Evolutionary conservation across 78 protist species (phyloP).

Genomic region (Ministeria vibrans): DNA sequence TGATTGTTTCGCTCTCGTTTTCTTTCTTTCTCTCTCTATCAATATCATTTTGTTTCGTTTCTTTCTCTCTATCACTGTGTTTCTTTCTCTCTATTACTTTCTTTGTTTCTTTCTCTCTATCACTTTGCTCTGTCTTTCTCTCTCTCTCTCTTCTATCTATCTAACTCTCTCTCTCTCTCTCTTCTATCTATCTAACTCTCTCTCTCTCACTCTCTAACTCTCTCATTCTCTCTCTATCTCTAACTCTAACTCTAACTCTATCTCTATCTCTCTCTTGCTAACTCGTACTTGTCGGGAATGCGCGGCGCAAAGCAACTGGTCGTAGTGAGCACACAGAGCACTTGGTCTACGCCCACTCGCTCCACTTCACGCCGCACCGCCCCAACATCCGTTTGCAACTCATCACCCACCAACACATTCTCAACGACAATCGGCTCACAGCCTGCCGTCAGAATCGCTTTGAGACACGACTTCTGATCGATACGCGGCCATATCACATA

Average conservation of each 20-base stretch:
- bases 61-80: too few relatives aligned
- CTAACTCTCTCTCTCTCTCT: background rate
- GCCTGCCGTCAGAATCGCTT: slow-evolving; percentile 87
- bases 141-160: background rate
- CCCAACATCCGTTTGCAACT: slow-evolving; percentile 46
- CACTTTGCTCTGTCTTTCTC: too few relatives aligned
- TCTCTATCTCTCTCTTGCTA: too few relatives aligned
- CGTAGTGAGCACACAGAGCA: slow-evolving; percentile 85
- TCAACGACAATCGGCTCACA: background rate
- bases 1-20: background rate
- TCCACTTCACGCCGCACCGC: slow-evolving; percentile 30
- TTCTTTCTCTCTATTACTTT: background rate
- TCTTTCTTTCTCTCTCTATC: background rate
- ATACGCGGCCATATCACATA: slow-evolving; percentile 93
- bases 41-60: too few relatives aligned
- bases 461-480: slow-evolving; percentile 97
- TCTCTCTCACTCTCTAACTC: background rate
- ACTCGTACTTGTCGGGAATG: slow-evolving; percentile 60
- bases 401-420: slow-evolving; percentile 6
- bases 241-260: too few relatives aligned
- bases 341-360: slow-evolving; percentile 45
- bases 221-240: background rate
- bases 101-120: background rate
- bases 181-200: too few relatives aligned
- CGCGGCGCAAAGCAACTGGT: slow-evolving; percentile 98